These are phyloP conservation scores for Scutellaria galericulata DNA, from an alignment of 257 asterid genomes.

Conservation along the genomic window DNA sequence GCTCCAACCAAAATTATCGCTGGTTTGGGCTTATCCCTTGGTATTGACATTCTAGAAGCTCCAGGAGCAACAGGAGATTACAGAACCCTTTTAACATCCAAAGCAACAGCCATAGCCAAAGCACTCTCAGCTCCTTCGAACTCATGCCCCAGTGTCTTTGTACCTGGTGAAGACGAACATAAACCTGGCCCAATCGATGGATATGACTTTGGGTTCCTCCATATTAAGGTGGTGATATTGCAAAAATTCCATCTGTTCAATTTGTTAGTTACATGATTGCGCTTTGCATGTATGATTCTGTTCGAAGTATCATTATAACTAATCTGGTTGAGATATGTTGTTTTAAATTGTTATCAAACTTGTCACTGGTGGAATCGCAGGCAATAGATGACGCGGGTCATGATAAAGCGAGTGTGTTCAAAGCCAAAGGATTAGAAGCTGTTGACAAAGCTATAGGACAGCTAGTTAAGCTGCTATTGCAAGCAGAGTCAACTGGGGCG, in stretches of 20 bases:
- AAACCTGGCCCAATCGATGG: constrained; percentile 79
- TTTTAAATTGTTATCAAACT: background rate
- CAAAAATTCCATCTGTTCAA: background rate
- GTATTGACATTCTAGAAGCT: constrained; percentile 95
- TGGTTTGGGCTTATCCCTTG: constrained; percentile 95
- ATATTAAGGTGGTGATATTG: constrained; percentile 70
- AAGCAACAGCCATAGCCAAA: constrained; percentile 82
- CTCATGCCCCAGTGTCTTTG: constrained; percentile 75
- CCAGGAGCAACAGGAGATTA: constrained; percentile 98
- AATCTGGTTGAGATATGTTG: background rate
- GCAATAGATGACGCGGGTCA: constrained; percentile 99
- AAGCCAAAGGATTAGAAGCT: constrained; percentile 91
- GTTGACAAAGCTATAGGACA: constrained; percentile 94
- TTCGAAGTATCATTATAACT: background rate
- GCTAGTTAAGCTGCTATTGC: constrained; percentile 85
- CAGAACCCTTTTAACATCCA: constrained; percentile 85
- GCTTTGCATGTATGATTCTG: constrained; percentile 20
- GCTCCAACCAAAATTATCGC: constrained; percentile 98
- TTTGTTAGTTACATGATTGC: background rate
- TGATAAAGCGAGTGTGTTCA: constrained; percentile 90
- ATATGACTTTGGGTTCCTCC: constrained; percentile 96
- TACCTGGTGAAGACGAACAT: constrained; percentile 91
- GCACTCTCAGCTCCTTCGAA: constrained; percentile 84
- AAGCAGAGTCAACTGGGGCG: constrained; percentile 66
- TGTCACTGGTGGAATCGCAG: constrained; percentile 44